Conservation (phyloP, 352 stramenopile species). For the Pythium apleroticum region DNA sequence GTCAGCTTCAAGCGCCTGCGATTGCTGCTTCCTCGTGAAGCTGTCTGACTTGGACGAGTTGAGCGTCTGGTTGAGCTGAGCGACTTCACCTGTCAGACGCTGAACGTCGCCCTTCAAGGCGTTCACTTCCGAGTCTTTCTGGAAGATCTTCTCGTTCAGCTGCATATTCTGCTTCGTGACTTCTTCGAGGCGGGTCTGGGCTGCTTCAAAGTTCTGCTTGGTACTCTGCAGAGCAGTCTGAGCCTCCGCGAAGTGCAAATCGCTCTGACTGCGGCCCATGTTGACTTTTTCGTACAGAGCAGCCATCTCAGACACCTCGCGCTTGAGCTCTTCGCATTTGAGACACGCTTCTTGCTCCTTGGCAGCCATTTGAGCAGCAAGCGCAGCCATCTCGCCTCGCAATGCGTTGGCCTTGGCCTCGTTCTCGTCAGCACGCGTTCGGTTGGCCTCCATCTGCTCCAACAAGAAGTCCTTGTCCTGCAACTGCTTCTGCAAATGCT, state of each 20-base stretch:
- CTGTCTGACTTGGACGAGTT: constrained; percentile 43
- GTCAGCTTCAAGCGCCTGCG: constrained; percentile 39
- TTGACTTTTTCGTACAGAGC: constrained; percentile 64
- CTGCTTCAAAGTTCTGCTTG: constrained; percentile 38
- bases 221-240: constrained; percentile 46
- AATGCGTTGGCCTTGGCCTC: constrained; percentile 40
- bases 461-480: constrained; percentile 67
- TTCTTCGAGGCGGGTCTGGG: constrained; percentile 45
- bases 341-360: constrained; percentile 36
- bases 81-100: constrained; percentile 41
- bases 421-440: constrained; percentile 43
- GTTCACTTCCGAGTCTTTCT: constrained; percentile 50
- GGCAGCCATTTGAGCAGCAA: constrained; percentile 38
- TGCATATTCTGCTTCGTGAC: constrained; percentile 53
- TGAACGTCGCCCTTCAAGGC: constrained; percentile 48
- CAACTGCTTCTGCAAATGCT: constrained; percentile 68
- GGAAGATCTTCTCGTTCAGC: constrained; percentile 53
- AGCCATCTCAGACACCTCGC: constrained; percentile 49
- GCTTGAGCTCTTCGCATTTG: constrained; percentile 44
- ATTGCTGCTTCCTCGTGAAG: constrained; percentile 42
- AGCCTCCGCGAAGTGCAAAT: constrained; percentile 56
- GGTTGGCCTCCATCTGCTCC: constrained; percentile 54
- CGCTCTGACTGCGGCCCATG: constrained; percentile 50
- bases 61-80: constrained; percentile 41
- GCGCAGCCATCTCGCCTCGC: constrained; percentile 32